phyloP scores from a whole-genome alignment of 257 asterid species.

The Rubia yunnanensis region DNA sequence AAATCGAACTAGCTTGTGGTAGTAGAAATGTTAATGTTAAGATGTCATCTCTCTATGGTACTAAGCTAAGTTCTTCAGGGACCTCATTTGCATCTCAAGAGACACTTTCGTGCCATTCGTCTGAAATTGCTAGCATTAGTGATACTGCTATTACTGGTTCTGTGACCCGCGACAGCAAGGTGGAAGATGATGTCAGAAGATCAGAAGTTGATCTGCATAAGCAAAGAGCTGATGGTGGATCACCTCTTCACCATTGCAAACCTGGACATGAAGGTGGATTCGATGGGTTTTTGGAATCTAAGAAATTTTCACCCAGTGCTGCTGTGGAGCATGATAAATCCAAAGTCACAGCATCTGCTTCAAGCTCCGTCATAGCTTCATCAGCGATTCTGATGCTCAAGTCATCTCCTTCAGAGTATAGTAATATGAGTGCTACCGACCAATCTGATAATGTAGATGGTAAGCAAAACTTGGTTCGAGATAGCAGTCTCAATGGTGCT shows the following conservation, averaged over 20 bases:
- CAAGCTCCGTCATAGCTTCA: slow-evolving; percentile 40
- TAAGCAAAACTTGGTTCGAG: slow-evolving; percentile 39
- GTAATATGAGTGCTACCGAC: slow-evolving; percentile 17
- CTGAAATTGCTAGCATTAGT: slow-evolving; percentile 33
- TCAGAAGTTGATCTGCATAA: slow-evolving; percentile 19
- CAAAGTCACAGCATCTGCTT: slow-evolving; percentile 35
- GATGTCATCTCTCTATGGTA: slow-evolving; percentile 23
- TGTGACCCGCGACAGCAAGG: slow-evolving; percentile 30
- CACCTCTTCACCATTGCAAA: slow-evolving; percentile 24
- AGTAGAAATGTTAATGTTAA: slow-evolving; percentile 19
- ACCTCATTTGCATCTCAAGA: slow-evolving; percentile 28
- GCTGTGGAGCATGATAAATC: slow-evolving; percentile 36
- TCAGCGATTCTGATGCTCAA: slow-evolving; percentile 28
- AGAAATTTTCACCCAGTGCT: slow-evolving; percentile 32
- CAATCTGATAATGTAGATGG: slow-evolving; percentile 31
- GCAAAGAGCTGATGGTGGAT: slow-evolving; percentile 37
- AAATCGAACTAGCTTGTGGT: slow-evolving; percentile 31
- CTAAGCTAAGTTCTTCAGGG: slow-evolving; percentile 27
- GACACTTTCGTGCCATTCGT: slow-evolving; percentile 20
- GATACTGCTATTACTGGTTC: slow-evolving; percentile 23
- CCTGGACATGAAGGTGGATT: slow-evolving; percentile 33
- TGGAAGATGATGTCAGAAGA: slow-evolving; percentile 31
- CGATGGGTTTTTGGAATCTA: slow-evolving; percentile 47
- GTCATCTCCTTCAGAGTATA: slow-evolving; percentile 33
- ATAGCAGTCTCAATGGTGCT: slow-evolving; percentile 31